Evolutionary conservation across 192 early-diverging fungal genomes (phyloP).

Genomic region (Coemansia sp.): DNA sequence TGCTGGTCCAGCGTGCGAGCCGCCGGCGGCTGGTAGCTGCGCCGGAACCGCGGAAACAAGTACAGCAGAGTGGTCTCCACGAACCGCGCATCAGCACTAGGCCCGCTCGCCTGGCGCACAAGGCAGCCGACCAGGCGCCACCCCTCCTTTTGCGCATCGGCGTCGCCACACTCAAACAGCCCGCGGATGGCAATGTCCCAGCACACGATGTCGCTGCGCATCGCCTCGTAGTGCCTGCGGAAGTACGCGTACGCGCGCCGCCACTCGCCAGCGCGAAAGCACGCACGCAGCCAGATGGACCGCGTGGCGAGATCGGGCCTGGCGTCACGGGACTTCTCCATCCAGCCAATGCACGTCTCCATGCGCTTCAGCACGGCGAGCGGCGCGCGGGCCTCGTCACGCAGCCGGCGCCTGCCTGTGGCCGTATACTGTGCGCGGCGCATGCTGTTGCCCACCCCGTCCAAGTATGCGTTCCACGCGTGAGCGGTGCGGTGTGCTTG

Average conservation of each 20-base stretch:
- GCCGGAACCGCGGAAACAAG: slow-evolving; percentile 14
- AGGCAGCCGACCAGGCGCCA: slow-evolving; percentile 36
- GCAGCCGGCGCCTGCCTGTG: not conserved
- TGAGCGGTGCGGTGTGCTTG: slow-evolving; percentile 3
- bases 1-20: slow-evolving; percentile 3
- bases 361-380: slow-evolving; percentile 5
- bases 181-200: slow-evolving; percentile 44
- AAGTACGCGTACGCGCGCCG: slow-evolving; percentile 13
- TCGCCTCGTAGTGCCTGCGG: not conserved
- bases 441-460: slow-evolving; percentile 17
- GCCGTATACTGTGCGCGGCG: not conserved
- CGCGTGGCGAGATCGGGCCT: slow-evolving; percentile 27
- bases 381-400: not conserved
- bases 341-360: slow-evolving; percentile 5
- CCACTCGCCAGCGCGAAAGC: slow-evolving; percentile 37
- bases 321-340: slow-evolving; percentile 17
- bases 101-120: not conserved
- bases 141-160: slow-evolving; percentile 14
- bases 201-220: slow-evolving; percentile 24
- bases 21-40: slow-evolving; percentile 7
- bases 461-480: slow-evolving; percentile 47
- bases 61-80: slow-evolving; percentile 33
- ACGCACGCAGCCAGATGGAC: slow-evolving; percentile 46
- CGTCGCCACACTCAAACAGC: not conserved
- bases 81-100: slow-evolving; percentile 15